Percentiles rank a stretch among this genome's conserved stretches.
Evolutionary conservation across 140 eudicot genomes (phyloP).

Genomic region (Senecio squalidus): DNA sequence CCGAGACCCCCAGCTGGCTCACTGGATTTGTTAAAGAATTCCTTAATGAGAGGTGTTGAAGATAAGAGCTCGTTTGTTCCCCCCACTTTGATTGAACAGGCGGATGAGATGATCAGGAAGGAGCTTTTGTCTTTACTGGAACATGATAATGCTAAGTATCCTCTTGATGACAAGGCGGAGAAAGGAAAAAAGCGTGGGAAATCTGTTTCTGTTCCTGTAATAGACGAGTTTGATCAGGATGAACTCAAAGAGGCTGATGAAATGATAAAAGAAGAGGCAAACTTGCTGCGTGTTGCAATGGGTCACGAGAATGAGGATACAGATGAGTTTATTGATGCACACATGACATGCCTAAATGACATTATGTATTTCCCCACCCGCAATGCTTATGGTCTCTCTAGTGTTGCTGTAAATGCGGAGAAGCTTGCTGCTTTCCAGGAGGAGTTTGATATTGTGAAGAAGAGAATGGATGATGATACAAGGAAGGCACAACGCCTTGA

Average conservation of each 20-base stretch:
- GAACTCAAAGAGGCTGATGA: conserved; percentile 71
- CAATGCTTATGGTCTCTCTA: conserved; percentile 73
- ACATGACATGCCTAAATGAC: conserved; percentile 64
- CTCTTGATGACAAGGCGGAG: conserved; percentile 63
- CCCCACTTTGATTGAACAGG: conserved; percentile 84
- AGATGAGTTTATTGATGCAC: conserved; percentile 91
- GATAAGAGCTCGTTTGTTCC: conserved; percentile 93
- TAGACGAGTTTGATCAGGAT: conserved; percentile 75
- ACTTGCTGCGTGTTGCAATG: conserved; percentile 63
- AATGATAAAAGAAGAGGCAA: conserved; percentile 63
- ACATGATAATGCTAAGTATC: conserved; percentile 82
- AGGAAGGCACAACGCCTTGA: conserved; percentile 83
- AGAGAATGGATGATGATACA: conserved; percentile 90
- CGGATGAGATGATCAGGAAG: conserved; percentile 76
- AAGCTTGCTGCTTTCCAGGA: conserved; percentile 79
- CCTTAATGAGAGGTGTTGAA: conserved; percentile 62
- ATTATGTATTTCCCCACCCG: conserved; percentile 89
- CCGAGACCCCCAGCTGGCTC: conserved; percentile 90
- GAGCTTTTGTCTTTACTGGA: conserved; percentile 72
- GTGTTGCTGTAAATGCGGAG: conserved; percentile 87
- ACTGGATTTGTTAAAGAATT: conserved; percentile 56
- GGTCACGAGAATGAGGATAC: conserved; percentile 75
- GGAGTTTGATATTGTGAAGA: conserved; percentile 86
- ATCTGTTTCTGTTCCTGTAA: conserved; percentile 46
- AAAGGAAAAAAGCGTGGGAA: conserved; percentile 63